phyloP scores from a whole-genome alignment of 2,329 filamentous ascomycete genomes.

The Colletotrichum chlorophyti region DNA sequence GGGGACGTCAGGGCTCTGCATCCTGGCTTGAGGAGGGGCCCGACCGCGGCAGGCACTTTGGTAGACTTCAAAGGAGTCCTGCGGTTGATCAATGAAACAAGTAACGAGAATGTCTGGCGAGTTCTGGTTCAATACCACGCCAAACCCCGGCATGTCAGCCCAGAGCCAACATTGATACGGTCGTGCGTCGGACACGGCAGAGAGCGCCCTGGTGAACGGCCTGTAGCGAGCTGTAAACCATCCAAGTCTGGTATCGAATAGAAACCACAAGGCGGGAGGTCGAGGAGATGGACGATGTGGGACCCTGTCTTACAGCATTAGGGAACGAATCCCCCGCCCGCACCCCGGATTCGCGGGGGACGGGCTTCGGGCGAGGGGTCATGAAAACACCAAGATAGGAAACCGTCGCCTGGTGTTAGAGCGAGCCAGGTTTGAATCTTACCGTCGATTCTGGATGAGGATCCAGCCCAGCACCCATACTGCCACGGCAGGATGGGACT shows the following conservation, averaged over 20 bases:
- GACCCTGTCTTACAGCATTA: background rate
- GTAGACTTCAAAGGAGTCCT: background rate
- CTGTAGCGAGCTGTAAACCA: background rate
- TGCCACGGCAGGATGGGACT: no score
- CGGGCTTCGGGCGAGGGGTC: background rate
- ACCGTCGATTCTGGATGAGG: no score
- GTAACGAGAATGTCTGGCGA: background rate
- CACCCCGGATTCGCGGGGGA: conserved; percentile 16
- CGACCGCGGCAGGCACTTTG: conserved; percentile 1
- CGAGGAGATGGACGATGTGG: conserved; percentile 7
- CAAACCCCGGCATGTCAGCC: conserved; percentile 4
- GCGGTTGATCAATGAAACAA: background rate
- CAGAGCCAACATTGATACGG: background rate
- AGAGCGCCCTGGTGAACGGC: conserved; percentile 6
- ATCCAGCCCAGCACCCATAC: no score
- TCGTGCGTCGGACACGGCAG: conserved; percentile 18
- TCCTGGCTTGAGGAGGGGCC: background rate
- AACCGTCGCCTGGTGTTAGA: background rate
- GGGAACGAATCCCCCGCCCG: conserved; percentile 11
- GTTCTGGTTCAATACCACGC: conserved; percentile 10
- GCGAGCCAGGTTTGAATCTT: background rate
- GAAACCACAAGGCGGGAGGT: background rate
- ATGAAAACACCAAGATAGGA: background rate
- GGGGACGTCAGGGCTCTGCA: no score
- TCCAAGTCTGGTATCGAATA: conserved; percentile 18